Percentiles rank a stretch among this genome's conserved stretches.
These are phyloP conservation scores for Phyllostachys edulis DNA, from an alignment of 176 grass and related monocot species.

Conservation along the genomic window DNA sequence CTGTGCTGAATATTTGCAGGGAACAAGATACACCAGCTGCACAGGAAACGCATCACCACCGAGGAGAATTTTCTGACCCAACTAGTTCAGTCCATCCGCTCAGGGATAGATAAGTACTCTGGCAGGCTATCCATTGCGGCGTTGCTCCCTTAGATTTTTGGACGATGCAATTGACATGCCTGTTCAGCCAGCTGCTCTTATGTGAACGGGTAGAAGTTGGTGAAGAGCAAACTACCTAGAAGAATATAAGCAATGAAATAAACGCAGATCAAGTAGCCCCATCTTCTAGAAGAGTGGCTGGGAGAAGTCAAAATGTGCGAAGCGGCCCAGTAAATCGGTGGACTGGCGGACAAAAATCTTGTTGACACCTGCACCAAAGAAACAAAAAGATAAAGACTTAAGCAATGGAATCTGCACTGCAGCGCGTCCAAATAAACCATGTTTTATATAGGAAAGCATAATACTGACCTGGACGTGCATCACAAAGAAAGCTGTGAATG, in stretches of 20 bases:
- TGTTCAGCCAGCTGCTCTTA: constrained; percentile 31
- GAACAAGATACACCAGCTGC: not conserved
- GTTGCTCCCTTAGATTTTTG: not conserved
- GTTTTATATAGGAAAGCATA: not conserved
- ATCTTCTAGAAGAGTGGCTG: constrained; percentile 42
- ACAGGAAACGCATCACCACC: not conserved
- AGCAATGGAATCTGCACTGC: not conserved
- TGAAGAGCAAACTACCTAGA: constrained; percentile 81
- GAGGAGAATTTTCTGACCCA: not conserved
- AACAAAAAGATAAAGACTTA: not conserved
- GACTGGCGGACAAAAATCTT: constrained; percentile 76
- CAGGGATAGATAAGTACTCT: not conserved
- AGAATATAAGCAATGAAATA: constrained; percentile 85
- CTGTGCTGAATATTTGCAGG: not conserved
- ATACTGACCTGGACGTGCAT: constrained; percentile 91
- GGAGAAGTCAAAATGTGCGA: constrained; percentile 43
- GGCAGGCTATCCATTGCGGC: not conserved
- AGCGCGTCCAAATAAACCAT: not conserved
- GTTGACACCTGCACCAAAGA: constrained; percentile 60
- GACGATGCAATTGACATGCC: not conserved
- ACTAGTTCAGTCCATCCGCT: not conserved
- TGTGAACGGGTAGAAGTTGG: constrained; percentile 95
- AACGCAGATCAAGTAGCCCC: constrained; percentile 65
- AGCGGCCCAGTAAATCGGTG: constrained; percentile 83
- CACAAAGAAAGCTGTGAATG: constrained; percentile 73